A percentile compares a stretch with the other conserved stretches of the same genome.
Evolutionary conservation across 257 asterid genomes (phyloP).

Genomic region (Ilex asprella): DNA sequence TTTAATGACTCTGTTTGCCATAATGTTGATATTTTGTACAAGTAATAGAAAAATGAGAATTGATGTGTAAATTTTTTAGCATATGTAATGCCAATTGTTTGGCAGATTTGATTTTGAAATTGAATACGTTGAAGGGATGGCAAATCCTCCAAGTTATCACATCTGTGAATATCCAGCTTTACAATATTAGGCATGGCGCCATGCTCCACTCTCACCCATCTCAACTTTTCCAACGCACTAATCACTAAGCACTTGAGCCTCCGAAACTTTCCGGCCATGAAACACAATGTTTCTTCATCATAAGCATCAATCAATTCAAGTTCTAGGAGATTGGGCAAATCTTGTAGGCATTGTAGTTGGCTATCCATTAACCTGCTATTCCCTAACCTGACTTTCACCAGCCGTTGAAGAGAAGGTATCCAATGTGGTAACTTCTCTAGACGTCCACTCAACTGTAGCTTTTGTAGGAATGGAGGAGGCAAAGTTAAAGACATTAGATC

Average conservation of each 20-base stretch:
- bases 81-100: too few relatives aligned
- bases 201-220: neutral
- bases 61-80: too few relatives aligned
- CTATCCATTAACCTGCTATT: conserved; percentile 15
- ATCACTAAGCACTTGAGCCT: too few relatives aligned
- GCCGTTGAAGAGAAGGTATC: conserved; percentile 19
- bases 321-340: conserved; percentile 23
- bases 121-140: neutral
- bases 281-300: conserved; percentile 21
- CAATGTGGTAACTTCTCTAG: conserved; percentile 23
- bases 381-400: conserved; percentile 3
- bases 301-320: conserved; percentile 24
- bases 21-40: too few relatives aligned
- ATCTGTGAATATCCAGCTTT: too few relatives aligned
- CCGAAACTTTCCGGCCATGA: conserved; percentile 25
- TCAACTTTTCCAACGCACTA: too few relatives aligned
- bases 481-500: conserved; percentile 10
- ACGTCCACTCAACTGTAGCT: conserved; percentile 9
- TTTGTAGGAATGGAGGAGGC: conserved; percentile 12
- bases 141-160: neutral
- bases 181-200: neutral
- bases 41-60: too few relatives aligned
- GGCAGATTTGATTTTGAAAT: too few relatives aligned
- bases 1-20: too few relatives aligned
- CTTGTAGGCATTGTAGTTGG: conserved; percentile 20